These are phyloP conservation scores for Anisodus acutangulus DNA, from an alignment of 257 asterid species.

Conservation along the genomic window DNA sequence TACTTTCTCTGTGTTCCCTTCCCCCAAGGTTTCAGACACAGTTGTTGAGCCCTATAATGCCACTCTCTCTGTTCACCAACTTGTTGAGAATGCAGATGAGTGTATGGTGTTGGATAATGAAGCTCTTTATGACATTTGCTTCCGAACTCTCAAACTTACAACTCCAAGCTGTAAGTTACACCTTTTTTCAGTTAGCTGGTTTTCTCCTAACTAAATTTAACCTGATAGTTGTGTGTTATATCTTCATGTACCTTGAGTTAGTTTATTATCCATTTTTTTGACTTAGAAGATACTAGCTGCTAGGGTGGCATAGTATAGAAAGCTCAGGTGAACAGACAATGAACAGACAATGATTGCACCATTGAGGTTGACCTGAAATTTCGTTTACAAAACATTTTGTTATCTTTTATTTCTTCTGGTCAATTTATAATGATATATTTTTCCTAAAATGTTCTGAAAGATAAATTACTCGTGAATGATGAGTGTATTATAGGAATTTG, in stretches of 20 bases:
- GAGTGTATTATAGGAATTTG: too few species aligned
- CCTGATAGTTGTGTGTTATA: neutral
- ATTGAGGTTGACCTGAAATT: too few species aligned
- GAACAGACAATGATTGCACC: too few species aligned
- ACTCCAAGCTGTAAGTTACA: constrained; percentile 72
- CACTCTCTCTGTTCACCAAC: constrained; percentile 80
- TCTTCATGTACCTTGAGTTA: neutral
- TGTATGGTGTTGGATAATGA: constrained; percentile 85
- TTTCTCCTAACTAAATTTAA: neutral
- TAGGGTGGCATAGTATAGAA: too few species aligned
- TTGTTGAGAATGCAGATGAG: constrained; percentile 82
- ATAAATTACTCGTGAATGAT: too few species aligned
- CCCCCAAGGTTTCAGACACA: constrained; percentile 82
- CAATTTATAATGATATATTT: too few species aligned
- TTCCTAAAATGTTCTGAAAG: too few species aligned
- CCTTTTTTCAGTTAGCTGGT: neutral
- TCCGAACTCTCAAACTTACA: constrained; percentile 73
- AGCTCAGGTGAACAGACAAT: too few species aligned
- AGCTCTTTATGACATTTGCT: constrained; percentile 72
- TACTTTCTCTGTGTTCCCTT: constrained; percentile 82
- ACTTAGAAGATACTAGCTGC: neutral
- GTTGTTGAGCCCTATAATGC: constrained; percentile 87
- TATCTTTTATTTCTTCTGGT: too few species aligned
- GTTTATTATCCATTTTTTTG: neutral
- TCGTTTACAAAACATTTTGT: too few species aligned